Percentiles rank a stretch among this genome's conserved stretches.
Conservation (phyloP, 2,329 filamentous ascomycete genomes). For the Ilyonectria sp. region DNA sequence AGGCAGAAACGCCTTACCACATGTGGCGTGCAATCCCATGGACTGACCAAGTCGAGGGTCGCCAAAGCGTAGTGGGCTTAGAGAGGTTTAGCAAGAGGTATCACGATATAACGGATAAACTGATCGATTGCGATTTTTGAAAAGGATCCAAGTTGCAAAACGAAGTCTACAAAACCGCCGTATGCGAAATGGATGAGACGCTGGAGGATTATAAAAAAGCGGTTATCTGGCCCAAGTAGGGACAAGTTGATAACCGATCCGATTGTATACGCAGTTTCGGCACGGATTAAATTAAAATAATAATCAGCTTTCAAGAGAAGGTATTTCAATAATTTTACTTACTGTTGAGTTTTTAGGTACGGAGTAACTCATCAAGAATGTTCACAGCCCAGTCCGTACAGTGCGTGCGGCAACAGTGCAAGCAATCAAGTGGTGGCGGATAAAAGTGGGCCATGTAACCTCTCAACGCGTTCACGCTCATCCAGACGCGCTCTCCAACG, state of each 20-base stretch:
- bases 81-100: background rate
- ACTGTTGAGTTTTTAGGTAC: no score
- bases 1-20: no score
- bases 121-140: background rate
- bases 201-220: background rate
- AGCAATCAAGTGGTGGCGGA: background rate
- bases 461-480: constrained; percentile 48
- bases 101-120: no score
- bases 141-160: background rate
- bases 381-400: no score
- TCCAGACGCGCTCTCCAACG: constrained; percentile 40
- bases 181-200: background rate
- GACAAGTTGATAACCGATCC: background rate
- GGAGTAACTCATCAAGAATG: no score
- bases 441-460: constrained; percentile 39
- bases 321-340: no score
- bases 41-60: background rate
- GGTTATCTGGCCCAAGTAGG: background rate
- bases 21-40: background rate
- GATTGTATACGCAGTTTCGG: background rate
- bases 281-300: no score
- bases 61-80: background rate
- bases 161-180: background rate
- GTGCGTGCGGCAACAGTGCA: no score
- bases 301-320: no score